phyloP scores from a whole-genome alignment of 129 eudicot species.

The Chrysanthemum seticuspe region DNA sequence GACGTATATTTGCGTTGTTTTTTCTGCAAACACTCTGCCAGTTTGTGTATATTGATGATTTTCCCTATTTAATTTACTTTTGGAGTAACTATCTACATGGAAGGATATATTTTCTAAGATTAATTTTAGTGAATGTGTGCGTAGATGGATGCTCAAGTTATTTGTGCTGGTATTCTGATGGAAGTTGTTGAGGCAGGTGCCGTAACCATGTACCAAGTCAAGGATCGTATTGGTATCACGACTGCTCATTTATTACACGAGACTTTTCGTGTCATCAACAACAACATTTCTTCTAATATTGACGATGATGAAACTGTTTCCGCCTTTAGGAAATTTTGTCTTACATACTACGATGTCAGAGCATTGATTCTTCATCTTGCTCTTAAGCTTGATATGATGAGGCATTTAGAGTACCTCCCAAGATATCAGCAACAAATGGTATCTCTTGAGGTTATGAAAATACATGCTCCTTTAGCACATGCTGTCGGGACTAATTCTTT shows the following conservation, averaged over 20 bases:
- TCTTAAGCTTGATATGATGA: constrained; percentile 84
- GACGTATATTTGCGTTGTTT: no score
- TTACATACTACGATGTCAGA: constrained; percentile 83
- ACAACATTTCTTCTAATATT: constrained; percentile 53
- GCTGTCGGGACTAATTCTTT: constrained; percentile 65
- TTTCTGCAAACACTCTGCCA: no score
- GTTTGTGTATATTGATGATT: no score
- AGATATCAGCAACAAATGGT: constrained; percentile 74
- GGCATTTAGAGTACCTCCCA: constrained; percentile 76
- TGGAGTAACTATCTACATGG: no score
- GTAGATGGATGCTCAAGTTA: constrained; percentile 98
- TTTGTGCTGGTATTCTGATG: constrained; percentile 73
- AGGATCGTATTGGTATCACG: constrained; percentile 59
- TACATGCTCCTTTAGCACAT: constrained; percentile 93
- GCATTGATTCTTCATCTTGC: constrained; percentile 85
- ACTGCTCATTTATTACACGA: constrained; percentile 87
- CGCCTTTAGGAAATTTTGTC: constrained; percentile 87
- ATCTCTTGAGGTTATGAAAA: constrained; percentile 81
- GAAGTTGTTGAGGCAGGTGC: constrained; percentile 73
- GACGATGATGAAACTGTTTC: constrained; percentile 82
- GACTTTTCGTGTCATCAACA: constrained; percentile 63
- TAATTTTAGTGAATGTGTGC: not conserved
- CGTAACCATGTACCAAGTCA: constrained; percentile 55
- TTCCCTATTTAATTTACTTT: no score
- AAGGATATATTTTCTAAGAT: not conserved